These are phyloP conservation scores for Diaporthe caulivora DNA, from an alignment of 2,329 filamentous ascomycete genomes.

Conservation along the genomic window DNA sequence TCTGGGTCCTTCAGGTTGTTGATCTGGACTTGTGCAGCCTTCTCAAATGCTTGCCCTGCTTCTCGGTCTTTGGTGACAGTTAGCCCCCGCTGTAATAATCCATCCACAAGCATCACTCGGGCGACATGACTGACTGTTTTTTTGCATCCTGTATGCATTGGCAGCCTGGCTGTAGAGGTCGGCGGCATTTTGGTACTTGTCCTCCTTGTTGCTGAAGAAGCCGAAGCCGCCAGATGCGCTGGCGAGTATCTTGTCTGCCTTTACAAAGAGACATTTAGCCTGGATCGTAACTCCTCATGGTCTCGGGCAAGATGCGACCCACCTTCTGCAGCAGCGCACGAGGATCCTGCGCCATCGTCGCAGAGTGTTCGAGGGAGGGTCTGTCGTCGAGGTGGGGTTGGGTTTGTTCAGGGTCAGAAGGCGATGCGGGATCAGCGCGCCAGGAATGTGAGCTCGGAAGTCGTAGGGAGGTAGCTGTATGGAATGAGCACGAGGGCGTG, in stretches of 20 bases:
- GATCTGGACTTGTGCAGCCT: conserved; percentile 84
- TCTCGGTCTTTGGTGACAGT: conserved; percentile 77
- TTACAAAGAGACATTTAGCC: conserved; percentile 38
- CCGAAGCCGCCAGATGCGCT: conserved; percentile 85
- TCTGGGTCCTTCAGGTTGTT: conserved; percentile 89
- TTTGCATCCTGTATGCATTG: conserved; percentile 91
- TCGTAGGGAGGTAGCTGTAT: not conserved
- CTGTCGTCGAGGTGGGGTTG: not conserved
- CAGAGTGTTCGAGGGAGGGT: conserved; percentile 9
- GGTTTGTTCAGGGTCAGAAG: conserved; percentile 3
- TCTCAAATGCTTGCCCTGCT: conserved; percentile 88
- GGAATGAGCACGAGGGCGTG: not conserved
- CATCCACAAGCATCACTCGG: no score
- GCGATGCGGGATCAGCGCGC: not conserved
- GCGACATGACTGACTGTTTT: conserved; percentile 71
- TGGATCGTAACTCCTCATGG: not conserved
- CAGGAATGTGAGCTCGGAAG: not conserved
- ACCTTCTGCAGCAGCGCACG: conserved; percentile 85
- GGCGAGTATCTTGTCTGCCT: conserved; percentile 89
- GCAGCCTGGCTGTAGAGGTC: conserved; percentile 90
- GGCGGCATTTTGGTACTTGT: conserved; percentile 91
- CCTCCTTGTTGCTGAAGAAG: conserved; percentile 87
- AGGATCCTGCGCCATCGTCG: conserved; percentile 79
- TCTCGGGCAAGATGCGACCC: conserved; percentile 40
- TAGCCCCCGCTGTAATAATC: not conserved